Percentiles rank a stretch among this genome's conserved stretches.
phyloP scores from a whole-genome alignment of 2,329 filamentous ascomycete species.

The Hortaea werneckii region DNA sequence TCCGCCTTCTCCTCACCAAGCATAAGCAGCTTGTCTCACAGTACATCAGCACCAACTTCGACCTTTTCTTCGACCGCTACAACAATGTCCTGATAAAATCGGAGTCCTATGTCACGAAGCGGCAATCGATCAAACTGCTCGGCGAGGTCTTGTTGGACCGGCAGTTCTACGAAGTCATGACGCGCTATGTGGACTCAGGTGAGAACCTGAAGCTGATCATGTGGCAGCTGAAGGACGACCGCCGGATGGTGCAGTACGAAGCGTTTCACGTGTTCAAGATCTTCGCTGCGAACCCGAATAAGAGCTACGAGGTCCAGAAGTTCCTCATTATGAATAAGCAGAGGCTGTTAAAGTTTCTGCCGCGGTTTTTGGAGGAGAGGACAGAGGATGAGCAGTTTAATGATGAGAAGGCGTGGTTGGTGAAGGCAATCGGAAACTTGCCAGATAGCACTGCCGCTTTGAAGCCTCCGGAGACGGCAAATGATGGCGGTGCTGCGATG shows the following conservation, averaged over 20 bases:
- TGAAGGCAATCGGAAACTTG: slow-evolving; percentile 65
- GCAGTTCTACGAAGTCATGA: slow-evolving; percentile 98
- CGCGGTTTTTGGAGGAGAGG: slow-evolving; percentile 84
- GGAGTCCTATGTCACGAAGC: slow-evolving; percentile 93
- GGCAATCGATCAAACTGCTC: slow-evolving; percentile 93
- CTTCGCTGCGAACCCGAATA: slow-evolving; percentile 97
- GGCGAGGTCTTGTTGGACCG: slow-evolving; percentile 90
- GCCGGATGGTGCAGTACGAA: slow-evolving; percentile 99
- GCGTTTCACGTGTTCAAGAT: slow-evolving; percentile 99
- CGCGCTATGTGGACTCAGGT: slow-evolving; percentile 84
- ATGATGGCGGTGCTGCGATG: background rate
- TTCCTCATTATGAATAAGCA: slow-evolving; percentile 95
- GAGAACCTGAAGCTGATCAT: slow-evolving; percentile 98
- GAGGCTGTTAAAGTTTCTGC: slow-evolving; percentile 77
- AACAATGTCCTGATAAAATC: slow-evolving; percentile 81
- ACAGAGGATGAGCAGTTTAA: slow-evolving; percentile 98
- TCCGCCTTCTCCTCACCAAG: slow-evolving; percentile 84
- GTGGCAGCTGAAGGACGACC: slow-evolving; percentile 89
- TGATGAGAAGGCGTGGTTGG: slow-evolving; percentile 92
- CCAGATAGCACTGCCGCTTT: slow-evolving; percentile 22
- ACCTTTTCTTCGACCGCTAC: slow-evolving; percentile 84
- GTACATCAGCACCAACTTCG: slow-evolving; percentile 83
- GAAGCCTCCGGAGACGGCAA: slow-evolving; percentile 3
- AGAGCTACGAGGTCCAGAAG: slow-evolving; percentile 89
- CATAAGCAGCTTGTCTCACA: slow-evolving; percentile 86